Base-by-base conservation (phyloP, 768 basidiomycete genomes). In the Pholiota conissans region DNA sequence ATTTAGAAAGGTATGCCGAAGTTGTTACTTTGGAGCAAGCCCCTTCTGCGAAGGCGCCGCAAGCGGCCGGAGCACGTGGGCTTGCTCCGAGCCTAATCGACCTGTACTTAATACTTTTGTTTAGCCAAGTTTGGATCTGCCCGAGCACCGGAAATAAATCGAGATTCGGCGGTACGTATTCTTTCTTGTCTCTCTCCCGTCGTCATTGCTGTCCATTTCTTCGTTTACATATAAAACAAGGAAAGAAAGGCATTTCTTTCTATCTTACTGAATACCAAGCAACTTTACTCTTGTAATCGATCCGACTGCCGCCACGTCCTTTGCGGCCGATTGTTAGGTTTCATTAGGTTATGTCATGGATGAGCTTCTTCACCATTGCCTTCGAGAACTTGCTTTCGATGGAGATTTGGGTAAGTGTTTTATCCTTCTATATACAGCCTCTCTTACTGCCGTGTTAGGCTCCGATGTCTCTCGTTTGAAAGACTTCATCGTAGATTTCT, bases 301-400 rank as follows among this genome's bases (percentile, higher is more conserved):
- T 39, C n/a, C 37, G 37, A 2, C 37, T 7, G n/a, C n/a, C 37
- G 5, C n/a, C 37, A 39, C n/a, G 37, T 7, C 37, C 16, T 5
- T 39, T 39, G 20, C 35, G 22, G 16, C 6, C 11, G 24, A 16
- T 16, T 11, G 35, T 39, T 52, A 26, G 27, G 16, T 35, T 26
- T n/a, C 4, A 18, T 3, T 20, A 29, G 6, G 28, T 47, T 26
- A 30, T 49, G 30, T 51, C 55, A 93, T 95, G 89, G 93, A 95
- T 69, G 88, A 93, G 67, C 84, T 96, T 42, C 74, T 95, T 35
- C 86, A 88, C 66, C 87, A 93, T 68, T 90, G 90, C 67, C 79
- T 94, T 32, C 87, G 89, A 35, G 92, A 96, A 70, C 78, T 96
- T 28, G 85, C 94, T 5, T 95, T 94, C 71, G 93, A 95, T 65